Evolutionary conservation across 2,329 filamentous ascomycete genomes (phyloP).

Genomic region (Fusarium hostae): DNA sequence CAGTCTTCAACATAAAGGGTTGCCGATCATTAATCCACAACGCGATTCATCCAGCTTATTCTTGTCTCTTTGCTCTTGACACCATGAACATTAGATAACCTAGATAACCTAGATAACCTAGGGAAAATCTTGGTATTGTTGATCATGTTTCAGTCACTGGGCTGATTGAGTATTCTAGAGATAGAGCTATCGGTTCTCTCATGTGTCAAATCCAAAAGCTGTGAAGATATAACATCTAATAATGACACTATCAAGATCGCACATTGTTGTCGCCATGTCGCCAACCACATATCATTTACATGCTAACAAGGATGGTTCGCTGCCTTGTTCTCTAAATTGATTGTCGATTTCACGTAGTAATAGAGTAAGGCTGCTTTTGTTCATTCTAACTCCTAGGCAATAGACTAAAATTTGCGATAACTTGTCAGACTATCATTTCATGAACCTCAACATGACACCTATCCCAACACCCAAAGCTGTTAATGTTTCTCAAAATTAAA

Average conservation of each 20-base stretch:
- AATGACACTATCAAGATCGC: neutral
- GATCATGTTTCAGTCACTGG: neutral
- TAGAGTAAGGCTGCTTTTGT: slow-evolving; percentile 9
- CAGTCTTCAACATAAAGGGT: neutral
- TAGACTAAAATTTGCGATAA: neutral
- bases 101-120: neutral
- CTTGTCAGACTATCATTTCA: neutral
- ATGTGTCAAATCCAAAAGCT: neutral
- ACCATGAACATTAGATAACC: neutral
- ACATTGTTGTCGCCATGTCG: neutral
- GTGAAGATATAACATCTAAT: neutral
- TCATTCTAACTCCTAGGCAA: neutral
- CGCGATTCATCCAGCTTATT: slow-evolving; percentile 12
- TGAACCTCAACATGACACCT: neutral
- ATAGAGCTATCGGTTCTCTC: neutral
- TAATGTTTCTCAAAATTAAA: neutral
- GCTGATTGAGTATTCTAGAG: neutral
- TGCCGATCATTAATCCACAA: slow-evolving; percentile 29
- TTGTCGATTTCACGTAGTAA: neutral
- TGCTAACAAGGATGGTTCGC: neutral
- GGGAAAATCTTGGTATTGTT: neutral
- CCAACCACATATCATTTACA: neutral
- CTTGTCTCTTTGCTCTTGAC: slow-evolving; percentile 12
- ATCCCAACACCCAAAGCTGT: slow-evolving; percentile 8
- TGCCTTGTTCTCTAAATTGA: neutral